These are phyloP conservation scores for Sutorius australiensis DNA, from an alignment of 768 basidiomycete genomes.

Conservation along the genomic window DNA sequence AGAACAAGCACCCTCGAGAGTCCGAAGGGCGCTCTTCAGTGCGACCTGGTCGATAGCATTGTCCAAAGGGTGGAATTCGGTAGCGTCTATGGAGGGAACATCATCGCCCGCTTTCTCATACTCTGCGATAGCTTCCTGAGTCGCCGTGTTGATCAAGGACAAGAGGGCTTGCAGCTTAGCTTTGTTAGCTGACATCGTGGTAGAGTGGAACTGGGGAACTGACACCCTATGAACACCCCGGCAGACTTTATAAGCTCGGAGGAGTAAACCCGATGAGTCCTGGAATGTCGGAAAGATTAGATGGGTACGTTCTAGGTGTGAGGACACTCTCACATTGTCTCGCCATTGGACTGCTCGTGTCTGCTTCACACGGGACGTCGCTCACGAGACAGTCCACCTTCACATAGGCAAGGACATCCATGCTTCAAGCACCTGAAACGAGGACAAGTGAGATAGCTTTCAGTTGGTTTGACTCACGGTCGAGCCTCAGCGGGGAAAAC, in stretches of 20 bases:
- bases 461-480: slow-evolving; percentile 7
- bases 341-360: neutral
- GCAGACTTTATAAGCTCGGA: neutral
- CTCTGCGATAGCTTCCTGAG: slow-evolving; percentile 31
- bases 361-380: neutral
- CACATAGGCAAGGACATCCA: neutral
- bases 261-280: neutral
- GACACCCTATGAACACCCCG: neutral
- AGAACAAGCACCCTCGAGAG: slow-evolving; percentile 35
- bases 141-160: slow-evolving; percentile 30
- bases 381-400: neutral
- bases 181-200: slow-evolving; percentile 20
- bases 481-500: neutral
- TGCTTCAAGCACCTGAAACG: neutral
- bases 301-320: neutral
- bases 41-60: slow-evolving; percentile 18
- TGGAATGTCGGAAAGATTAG: neutral
- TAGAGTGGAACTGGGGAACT: neutral
- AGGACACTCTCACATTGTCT: neutral
- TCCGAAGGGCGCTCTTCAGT: slow-evolving; percentile 25
- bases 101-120: slow-evolving; percentile 28
- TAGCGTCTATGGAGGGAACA: slow-evolving; percentile 35
- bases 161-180: slow-evolving; percentile 28
- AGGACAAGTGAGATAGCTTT: neutral
- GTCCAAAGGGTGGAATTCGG: slow-evolving; percentile 35